A percentile compares a stretch with the other conserved stretches of the same genome.
Conservation (phyloP, 768 basidiomycete species). For the Rhizopogon sp. region DNA sequence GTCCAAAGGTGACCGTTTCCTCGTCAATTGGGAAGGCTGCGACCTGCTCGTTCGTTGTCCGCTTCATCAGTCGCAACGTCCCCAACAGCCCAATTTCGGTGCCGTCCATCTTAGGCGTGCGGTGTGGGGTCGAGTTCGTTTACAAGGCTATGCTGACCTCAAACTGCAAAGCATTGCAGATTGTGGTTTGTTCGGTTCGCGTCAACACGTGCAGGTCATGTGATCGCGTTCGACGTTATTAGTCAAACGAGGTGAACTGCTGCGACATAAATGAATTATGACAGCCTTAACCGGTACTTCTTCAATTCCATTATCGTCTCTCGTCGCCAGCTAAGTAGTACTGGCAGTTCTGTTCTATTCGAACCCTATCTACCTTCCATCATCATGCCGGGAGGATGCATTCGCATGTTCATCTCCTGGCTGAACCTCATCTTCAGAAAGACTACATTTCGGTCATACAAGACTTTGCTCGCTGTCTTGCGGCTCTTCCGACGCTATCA, state of each 20-base stretch:
- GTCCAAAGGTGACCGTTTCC: slow-evolving; percentile 62
- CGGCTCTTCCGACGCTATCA: background rate
- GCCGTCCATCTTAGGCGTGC: slow-evolving; percentile 28
- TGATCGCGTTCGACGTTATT: background rate
- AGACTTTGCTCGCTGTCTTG: background rate
- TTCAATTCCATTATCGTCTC: too few relatives aligned
- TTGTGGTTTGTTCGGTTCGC: background rate
- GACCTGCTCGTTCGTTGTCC: slow-evolving; percentile 40
- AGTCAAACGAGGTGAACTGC: too few relatives aligned
- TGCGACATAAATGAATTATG: too few relatives aligned
- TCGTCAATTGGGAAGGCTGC: slow-evolving; percentile 73
- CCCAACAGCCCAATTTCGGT: slow-evolving; percentile 63
- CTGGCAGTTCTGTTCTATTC: too few relatives aligned
- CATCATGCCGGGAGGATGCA: background rate
- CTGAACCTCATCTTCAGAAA: background rate
- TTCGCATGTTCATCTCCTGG: background rate
- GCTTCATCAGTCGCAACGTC: slow-evolving; percentile 59
- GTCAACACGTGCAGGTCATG: background rate
- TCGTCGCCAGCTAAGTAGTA: background rate
- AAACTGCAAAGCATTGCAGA: too few relatives aligned
- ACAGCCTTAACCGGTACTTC: too few relatives aligned
- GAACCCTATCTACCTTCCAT: background rate
- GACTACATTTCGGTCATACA: background rate
- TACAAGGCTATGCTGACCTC: background rate
- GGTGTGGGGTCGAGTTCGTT: background rate